Evolutionary conservation across 1,139 yeast species (phyloP), one percentile per base, ranked within the genome.

Genomic region (Taphrina sp.): DNA sequence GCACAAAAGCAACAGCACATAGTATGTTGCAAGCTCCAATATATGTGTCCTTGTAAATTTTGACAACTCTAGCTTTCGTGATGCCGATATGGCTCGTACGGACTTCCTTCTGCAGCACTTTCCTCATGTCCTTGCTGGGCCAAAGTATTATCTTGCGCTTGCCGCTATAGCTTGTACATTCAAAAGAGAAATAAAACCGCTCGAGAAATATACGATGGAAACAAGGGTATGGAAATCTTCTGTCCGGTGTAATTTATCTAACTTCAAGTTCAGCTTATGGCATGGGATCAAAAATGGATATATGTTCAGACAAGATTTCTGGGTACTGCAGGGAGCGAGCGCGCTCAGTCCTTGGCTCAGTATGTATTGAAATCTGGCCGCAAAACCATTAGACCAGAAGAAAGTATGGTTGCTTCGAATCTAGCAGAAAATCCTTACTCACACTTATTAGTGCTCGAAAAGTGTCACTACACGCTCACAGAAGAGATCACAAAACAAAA

Each of bases 211-310:
- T 67, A 64, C 72, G 3, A 74, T 89, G 28, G 73, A 73, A 41
- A 77, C 85, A 1, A 74, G 81, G 53, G 75, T 90, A 26, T 69
- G n/a, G n/a, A n/a, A n/a, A n/a, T n/a, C n/a, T n/a, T n/a, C n/a
- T n/a, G n/a, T n/a, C n/a, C n/a, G n/a, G n/a, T n/a, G n/a, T n/a
- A n/a, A n/a, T n/a, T n/a, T n/a, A n/a, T n/a, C n/a, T n/a, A 7
- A 12, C 41, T 36, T 12, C 17, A 12, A n/a, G 26, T 23, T 7
- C 22, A 41, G 45, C 12, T 41, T 5, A 26, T 43, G 12, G 86
- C 95, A 7, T 89, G 96, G 96, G 94, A 87, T 69, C 73, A 77
- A 34, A 89, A 89, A 69, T 88, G 96, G 96, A 65, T 90, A 14
- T 88, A 81, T 67, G 79, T 86, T 14, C 64, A 85, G 46, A 79